Evolutionary conservation across 176 grass and related monocot genomes (phyloP).

Genomic region (Musa beccarii): DNA sequence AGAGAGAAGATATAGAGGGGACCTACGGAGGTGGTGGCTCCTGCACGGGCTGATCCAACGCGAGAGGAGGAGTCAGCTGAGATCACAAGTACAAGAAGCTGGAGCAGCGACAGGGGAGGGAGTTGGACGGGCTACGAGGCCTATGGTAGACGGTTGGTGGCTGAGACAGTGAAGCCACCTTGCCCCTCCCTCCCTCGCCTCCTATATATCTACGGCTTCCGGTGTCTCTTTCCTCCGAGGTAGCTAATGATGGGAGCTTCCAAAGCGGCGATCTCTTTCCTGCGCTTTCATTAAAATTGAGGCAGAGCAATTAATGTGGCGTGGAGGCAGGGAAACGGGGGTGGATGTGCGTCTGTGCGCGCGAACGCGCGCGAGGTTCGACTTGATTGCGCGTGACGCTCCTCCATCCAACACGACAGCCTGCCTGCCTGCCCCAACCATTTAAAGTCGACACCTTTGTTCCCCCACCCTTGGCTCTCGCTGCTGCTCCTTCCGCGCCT

Average conservation of each 20-base stretch:
- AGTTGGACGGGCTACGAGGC: neutral
- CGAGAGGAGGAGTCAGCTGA: neutral
- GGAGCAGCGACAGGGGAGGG: neutral
- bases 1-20: neutral
- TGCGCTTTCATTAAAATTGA: slow-evolving; percentile 16
- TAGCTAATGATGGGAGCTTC: slow-evolving; percentile 13
- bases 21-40: neutral
- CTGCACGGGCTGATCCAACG: no score
- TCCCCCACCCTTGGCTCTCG: neutral
- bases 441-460: neutral
- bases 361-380: neutral
- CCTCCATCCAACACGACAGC: slow-evolving; percentile 3
- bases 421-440: neutral
- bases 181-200: neutral
- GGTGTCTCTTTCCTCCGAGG: neutral
- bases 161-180: neutral
- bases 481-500: neutral
- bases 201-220: neutral
- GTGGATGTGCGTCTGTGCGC: neutral
- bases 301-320: slow-evolving; percentile 13
- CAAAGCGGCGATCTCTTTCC: neutral
- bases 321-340: neutral
- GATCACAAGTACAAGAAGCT: neutral
- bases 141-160: neutral
- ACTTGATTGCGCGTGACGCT: slow-evolving; percentile 10